Evolutionary conservation across 1,284 basidiomycete species (phyloP).

Genomic region (Cryptococcus sp.): DNA sequence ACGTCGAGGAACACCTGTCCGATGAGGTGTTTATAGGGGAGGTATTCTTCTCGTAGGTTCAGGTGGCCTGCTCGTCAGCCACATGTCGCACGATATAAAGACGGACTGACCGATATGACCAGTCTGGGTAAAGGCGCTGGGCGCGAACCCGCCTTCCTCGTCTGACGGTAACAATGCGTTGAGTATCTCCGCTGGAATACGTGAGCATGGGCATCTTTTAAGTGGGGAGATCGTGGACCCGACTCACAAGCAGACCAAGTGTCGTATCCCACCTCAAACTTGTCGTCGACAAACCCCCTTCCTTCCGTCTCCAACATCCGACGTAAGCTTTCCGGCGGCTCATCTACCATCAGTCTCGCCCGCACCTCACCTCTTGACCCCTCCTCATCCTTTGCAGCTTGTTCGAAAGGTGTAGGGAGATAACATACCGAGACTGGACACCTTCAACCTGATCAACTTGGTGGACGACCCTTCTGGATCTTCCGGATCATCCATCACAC

Average conservation of each 20-base stretch:
- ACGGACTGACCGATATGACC: constrained; percentile 75
- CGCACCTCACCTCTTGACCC: background rate
- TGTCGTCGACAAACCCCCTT: background rate
- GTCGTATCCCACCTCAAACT: background rate
- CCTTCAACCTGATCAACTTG: constrained; percentile 1
- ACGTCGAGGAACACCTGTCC: constrained; percentile 88
- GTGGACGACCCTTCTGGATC: background rate
- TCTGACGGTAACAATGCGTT: constrained; percentile 69
- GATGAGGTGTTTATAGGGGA: constrained; percentile 85
- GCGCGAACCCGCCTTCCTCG: constrained; percentile 64
- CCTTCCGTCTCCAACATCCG: background rate
- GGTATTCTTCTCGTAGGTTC: constrained; percentile 83
- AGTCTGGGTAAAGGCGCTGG: constrained; percentile 77
- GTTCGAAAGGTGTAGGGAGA: background rate
- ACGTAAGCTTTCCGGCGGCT: background rate
- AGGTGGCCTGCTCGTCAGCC: constrained; percentile 57
- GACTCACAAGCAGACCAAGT: constrained; percentile 1
- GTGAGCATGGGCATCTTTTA: background rate
- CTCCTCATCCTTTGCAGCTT: too few species aligned
- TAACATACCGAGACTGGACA: background rate
- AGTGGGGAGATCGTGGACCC: background rate
- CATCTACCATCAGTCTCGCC: background rate
- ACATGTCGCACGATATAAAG: background rate
- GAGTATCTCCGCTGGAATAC: constrained; percentile 70
- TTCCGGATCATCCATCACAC: background rate